These are phyloP conservation scores for Neoboletus subvelutipes DNA, from an alignment of 768 basidiomycete genomes.

Conservation along the genomic window DNA sequence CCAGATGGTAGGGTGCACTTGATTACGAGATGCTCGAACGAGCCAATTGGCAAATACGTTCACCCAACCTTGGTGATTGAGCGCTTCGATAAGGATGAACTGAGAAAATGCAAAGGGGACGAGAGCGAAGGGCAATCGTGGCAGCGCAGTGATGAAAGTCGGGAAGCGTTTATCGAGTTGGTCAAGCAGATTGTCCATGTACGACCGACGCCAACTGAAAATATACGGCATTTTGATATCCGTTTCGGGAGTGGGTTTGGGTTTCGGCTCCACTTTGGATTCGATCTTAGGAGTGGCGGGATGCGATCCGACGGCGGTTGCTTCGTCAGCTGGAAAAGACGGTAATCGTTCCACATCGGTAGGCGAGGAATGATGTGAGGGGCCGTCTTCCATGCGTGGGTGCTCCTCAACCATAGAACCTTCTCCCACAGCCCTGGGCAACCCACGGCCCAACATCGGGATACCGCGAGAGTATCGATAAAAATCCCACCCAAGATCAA, in stretches of 20 bases:
- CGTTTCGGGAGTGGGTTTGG: too few species aligned
- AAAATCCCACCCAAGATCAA: constrained; percentile 63
- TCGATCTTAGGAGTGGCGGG: not conserved
- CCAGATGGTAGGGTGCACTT: constrained; percentile 56
- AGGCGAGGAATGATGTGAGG: not conserved
- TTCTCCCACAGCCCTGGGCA: not conserved
- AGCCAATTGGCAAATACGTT: constrained; percentile 76
- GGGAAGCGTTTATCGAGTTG: constrained; percentile 54
- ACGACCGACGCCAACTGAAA: not conserved
- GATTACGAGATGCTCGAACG: constrained; percentile 38
- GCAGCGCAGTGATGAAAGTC: constrained; percentile 62
- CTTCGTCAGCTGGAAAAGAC: constrained; percentile 6
- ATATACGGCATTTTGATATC: not conserved
- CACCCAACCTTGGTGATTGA: constrained; percentile 86
- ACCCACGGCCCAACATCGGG: constrained; percentile 15
- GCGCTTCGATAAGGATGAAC: constrained; percentile 89
- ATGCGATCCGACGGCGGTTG: not conserved
- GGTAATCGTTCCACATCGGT: not conserved
- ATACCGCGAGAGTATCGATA: constrained; percentile 40
- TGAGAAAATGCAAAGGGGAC: constrained; percentile 92
- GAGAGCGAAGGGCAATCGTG: constrained; percentile 75
- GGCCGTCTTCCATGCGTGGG: not conserved
- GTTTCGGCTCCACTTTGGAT: not conserved
- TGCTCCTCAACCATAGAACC: not conserved
- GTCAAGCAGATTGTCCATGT: not conserved